Evolutionary conservation across 371 early-diverging fungal species (phyloP), one percentile per base, ranked within the genome.

Genomic region (Circinella umbellata): DNA sequence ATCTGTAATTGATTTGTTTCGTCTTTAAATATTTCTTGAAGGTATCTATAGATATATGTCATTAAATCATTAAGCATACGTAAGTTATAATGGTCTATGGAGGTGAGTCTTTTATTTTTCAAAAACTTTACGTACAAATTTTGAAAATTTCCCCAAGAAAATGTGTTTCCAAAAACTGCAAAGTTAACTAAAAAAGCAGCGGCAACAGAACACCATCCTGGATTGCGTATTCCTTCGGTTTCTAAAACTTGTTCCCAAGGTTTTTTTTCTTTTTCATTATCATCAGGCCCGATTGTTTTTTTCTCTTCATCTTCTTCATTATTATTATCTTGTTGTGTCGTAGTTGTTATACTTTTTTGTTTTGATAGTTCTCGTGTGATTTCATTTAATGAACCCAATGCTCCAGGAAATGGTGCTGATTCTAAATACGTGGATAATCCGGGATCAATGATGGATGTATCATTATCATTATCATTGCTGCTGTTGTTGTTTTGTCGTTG

Each of bases 191-290:
- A 38, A 39, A 69, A 73, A 0, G 74, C 63, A 11, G 70, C 57
- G 14, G 67, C 27, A 15, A 73, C 74, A 20, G 61, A 63, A 36
- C 67, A 27, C 74, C 74, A 73, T 11, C 68, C 69, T 8, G 70
- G 70, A 60, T 80, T 84, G 3, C 76, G 70, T 53, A 72, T 54
- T 3, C 83, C 83, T 49, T 82, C 83, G 61, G 57, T 74, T 61
- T 27, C 72, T 69, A 48, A 27, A 10, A 63, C 63, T 18, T 60
- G 53, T 55, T 72, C 70, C 70, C 70, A 70, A 27, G 51, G 38
- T 13, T 60, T 61, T 38, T 68, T 42, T 18, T 64, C 54, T 3
- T 64, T 47, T 3, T 57, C 57, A 6, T 10, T 34, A 34, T 5
- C 10, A 27, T 20, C 7, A 10, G 57, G 27, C 1, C 27, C 34